These are phyloP conservation scores for Delonix regia DNA, from an alignment of 306 rosid genomes.

Conservation along the genomic window DNA sequence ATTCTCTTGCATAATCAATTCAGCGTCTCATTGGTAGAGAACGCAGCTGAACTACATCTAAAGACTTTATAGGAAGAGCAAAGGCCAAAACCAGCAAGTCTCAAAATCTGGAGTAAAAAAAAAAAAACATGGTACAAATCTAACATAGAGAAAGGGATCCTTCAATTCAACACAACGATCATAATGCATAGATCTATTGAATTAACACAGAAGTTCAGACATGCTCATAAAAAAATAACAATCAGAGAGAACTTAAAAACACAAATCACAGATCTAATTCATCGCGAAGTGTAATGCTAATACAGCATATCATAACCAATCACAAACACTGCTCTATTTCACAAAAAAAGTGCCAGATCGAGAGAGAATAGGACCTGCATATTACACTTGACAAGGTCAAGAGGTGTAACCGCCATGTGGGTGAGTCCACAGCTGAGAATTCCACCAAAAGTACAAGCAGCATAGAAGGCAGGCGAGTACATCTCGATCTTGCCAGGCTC, in stretches of 20 bases:
- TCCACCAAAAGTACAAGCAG: constrained; percentile 78
- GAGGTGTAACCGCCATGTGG: constrained; percentile 88
- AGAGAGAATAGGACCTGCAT: constrained; percentile 66
- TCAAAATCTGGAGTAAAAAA: not conserved
- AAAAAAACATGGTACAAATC: not conserved
- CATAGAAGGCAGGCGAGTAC: constrained; percentile 83
- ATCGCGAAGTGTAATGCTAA: not conserved
- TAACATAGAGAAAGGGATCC: not conserved
- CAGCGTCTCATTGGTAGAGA: not conserved
- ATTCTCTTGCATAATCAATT: not conserved
- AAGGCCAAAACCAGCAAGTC: not conserved
- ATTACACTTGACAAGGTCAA: constrained; percentile 92
- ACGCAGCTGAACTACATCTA: not conserved
- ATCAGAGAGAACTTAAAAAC: not conserved
- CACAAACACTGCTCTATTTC: not conserved
- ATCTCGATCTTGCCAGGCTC: constrained; percentile 65
- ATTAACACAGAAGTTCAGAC: not conserved
- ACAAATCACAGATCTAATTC: constrained; percentile 38
- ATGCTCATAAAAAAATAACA: not conserved
- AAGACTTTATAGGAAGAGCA: not conserved
- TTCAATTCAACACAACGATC: not conserved
- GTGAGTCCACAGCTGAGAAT: constrained; percentile 85
- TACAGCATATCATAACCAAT: not conserved
- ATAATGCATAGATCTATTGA: constrained; percentile 21
- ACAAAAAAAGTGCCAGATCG: constrained; percentile 13